These are phyloP conservation scores for Gymnopilus junonius DNA, from an alignment of 768 basidiomycete species.

Conservation along the genomic window DNA sequence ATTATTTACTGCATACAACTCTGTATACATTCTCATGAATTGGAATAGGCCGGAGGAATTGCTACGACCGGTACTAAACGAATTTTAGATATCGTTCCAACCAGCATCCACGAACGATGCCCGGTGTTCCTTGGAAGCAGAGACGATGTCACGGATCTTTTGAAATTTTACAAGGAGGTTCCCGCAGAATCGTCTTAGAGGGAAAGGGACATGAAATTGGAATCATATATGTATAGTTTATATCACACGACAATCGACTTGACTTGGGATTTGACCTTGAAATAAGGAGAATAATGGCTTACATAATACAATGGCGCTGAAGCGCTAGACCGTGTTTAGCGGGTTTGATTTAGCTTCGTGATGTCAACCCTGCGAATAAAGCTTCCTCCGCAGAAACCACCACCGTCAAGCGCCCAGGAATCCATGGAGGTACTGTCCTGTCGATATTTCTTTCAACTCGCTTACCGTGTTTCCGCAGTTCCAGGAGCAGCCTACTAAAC, in stretches of 20 bases:
- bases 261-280: background rate
- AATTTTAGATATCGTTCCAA: slow-evolving; percentile 89
- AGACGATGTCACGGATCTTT: slow-evolving; percentile 91
- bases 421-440: slow-evolving; percentile 23
- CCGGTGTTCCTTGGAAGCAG: slow-evolving; percentile 92
- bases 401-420: slow-evolving; percentile 11
- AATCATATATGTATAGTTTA: slow-evolving; percentile 8
- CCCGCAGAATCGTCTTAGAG: slow-evolving; percentile 25
- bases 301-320: background rate
- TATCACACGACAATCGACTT: background rate
- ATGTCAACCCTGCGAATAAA: slow-evolving; percentile 28
- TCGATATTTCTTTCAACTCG: background rate
- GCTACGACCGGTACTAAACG: slow-evolving; percentile 95
- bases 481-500: slow-evolving; percentile 13
- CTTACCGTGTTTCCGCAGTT: slow-evolving; percentile 9
- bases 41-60: slow-evolving; percentile 83
- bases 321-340: slow-evolving; percentile 4
- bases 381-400: slow-evolving; percentile 23
- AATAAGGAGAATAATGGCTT: no score
- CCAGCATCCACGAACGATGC: slow-evolving; percentile 87
- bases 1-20: slow-evolving; percentile 19
- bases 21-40: background rate
- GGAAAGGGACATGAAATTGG: background rate
- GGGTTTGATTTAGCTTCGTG: slow-evolving; percentile 9
- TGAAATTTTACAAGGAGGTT: slow-evolving; percentile 77